phyloP scores from a whole-genome alignment of 768 basidiomycete genomes.

The Leucocoprinus birnbaumii region DNA sequence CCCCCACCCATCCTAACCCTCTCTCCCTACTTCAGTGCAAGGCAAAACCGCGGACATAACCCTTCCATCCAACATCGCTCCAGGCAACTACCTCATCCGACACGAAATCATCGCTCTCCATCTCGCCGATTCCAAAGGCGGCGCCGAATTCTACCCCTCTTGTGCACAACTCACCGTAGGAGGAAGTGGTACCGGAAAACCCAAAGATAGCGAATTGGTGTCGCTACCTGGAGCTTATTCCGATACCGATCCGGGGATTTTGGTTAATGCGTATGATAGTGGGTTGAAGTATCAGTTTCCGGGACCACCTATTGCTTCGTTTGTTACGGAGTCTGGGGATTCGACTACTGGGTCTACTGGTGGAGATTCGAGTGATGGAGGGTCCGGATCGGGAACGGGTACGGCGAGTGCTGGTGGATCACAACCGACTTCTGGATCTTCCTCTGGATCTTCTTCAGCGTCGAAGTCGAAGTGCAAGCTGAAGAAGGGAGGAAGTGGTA shows the following conservation, averaged over 20 bases:
- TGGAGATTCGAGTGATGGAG: conserved; percentile 8
- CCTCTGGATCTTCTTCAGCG: background rate
- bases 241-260: conserved; percentile 70
- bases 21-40: conserved; percentile 25
- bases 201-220: conserved; percentile 49
- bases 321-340: conserved; percentile 1
- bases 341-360: too few species aligned
- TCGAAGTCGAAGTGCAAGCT: conserved; percentile 8
- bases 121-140: conserved; percentile 48
- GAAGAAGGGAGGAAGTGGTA: background rate
- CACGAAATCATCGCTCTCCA: conserved; percentile 83
- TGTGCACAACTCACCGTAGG: conserved; percentile 59
- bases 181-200: conserved; percentile 50
- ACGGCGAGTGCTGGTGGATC: background rate
- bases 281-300: conserved; percentile 7
- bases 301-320: conserved; percentile 9
- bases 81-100: conserved; percentile 73
- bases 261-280: background rate
- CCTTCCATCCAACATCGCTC: conserved; percentile 49
- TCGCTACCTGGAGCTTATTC: conserved; percentile 72
- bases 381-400: conserved; percentile 5
- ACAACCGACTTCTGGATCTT: background rate
- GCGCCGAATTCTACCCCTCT: conserved; percentile 80
- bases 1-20: background rate
- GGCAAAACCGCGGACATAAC: conserved; percentile 38